Percentiles rank a stretch among this genome's conserved stretches.
Evolutionary conservation across 345 rosid genomes (phyloP).

Genomic region (Durio zibethinus): DNA sequence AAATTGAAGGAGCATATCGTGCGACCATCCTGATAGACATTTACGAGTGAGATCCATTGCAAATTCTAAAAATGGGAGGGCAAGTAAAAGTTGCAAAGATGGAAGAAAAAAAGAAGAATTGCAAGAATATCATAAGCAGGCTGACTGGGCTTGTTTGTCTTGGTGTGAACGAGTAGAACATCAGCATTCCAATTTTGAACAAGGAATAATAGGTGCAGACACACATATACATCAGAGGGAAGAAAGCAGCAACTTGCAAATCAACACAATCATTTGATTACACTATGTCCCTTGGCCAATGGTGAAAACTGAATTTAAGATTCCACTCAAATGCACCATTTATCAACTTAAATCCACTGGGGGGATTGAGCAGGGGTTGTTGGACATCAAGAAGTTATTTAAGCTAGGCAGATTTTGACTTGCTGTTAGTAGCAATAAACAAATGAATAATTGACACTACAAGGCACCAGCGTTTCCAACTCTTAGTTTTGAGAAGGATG

Average conservation of each 20-base stretch:
- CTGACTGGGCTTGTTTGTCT: slow-evolving; percentile 76
- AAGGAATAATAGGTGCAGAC: slow-evolving; percentile 73
- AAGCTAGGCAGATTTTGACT: neutral
- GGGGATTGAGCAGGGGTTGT: neutral
- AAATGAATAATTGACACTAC: neutral
- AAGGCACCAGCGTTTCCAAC: neutral
- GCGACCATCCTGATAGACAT: slow-evolving; percentile 64
- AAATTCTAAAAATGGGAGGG: neutral
- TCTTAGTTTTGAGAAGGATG: neutral
- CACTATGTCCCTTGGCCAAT: neutral
- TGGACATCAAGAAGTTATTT: neutral
- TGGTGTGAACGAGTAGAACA: slow-evolving; percentile 79
- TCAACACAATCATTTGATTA: neutral
- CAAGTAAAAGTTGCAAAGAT: neutral
- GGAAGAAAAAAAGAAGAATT: slow-evolving; percentile 18
- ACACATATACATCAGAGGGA: slow-evolving; percentile 87
- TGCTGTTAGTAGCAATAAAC: neutral
- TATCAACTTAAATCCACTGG: neutral
- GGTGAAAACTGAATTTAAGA: neutral
- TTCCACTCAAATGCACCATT: neutral
- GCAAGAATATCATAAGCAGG: slow-evolving; percentile 91
- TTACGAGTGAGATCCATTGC: neutral
- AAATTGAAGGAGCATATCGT: slow-evolving; percentile 76
- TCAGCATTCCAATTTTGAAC: slow-evolving; percentile 76
- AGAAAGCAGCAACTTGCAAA: slow-evolving; percentile 55